Conservation (phyloP, 2,329 filamentous ascomycete species). For the Exserohilum turcica region DNA sequence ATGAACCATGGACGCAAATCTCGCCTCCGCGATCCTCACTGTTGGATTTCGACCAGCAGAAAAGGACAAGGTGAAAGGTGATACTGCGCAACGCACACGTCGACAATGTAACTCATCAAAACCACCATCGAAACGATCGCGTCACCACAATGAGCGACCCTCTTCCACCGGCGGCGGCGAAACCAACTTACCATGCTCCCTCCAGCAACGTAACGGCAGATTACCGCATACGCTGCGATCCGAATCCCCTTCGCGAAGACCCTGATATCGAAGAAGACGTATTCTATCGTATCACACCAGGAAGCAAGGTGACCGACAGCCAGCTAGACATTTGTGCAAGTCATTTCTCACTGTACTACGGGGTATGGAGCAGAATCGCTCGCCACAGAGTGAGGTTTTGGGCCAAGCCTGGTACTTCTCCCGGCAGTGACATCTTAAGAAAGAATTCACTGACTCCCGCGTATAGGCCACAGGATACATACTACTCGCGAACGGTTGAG, state of each 20-base stretch:
- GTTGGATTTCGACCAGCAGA: background rate
- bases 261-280: conserved; percentile 10
- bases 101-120: too few species aligned
- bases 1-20: conserved; percentile 5
- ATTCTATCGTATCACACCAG: conserved; percentile 6
- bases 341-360: conserved; percentile 3
- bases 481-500: conserved; percentile 3
- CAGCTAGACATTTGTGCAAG: conserved; percentile 3
- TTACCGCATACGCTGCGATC: conserved; percentile 5
- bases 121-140: too few species aligned
- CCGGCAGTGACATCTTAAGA: background rate
- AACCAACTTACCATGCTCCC: background rate
- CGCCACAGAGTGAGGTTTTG: background rate
- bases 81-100: background rate
- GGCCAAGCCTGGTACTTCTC: background rate
- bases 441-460: background rate
- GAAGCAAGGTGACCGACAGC: background rate
- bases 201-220: background rate
- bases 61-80: too few species aligned
- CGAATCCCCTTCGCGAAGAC: conserved; percentile 8
- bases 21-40: background rate
- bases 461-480: background rate
- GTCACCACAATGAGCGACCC: background rate
- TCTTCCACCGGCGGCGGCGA: background rate
- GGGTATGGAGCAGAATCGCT: conserved; percentile 1